Evolutionary conservation across 2,329 filamentous ascomycete species (phyloP).

Genomic region (Phaeosphaeria sp.): DNA sequence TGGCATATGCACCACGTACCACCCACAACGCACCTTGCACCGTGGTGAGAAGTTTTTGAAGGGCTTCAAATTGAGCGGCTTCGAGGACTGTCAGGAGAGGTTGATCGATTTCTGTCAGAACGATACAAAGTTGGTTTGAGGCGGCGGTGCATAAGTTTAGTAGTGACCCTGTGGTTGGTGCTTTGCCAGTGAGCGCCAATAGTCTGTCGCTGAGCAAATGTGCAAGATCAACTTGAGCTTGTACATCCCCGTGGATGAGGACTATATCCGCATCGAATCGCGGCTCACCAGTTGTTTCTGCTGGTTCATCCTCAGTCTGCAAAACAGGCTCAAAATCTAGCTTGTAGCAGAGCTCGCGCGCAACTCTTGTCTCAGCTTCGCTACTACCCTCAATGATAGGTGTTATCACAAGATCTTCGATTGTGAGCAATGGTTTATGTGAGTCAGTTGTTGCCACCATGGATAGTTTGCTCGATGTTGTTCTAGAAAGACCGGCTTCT

Average conservation of each 20-base stretch:
- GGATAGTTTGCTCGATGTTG: conserved; percentile 24
- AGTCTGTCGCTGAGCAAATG: conserved; percentile 17
- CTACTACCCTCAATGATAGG: conserved; percentile 24
- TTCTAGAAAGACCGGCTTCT: conserved; percentile 4
- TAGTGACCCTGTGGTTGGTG: conserved; percentile 3
- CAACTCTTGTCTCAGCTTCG: conserved; percentile 5
- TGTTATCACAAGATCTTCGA: conserved; percentile 30
- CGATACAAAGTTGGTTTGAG: conserved; percentile 24
- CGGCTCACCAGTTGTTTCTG: background rate
- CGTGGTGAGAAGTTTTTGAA: conserved; percentile 6
- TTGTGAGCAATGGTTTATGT: conserved; percentile 20
- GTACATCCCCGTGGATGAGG: conserved; percentile 19
- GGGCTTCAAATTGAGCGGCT: conserved; percentile 3
- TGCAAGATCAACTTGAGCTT: conserved; percentile 19
- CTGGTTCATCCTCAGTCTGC: background rate
- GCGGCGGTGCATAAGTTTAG: background rate
- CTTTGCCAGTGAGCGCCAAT: conserved; percentile 4
- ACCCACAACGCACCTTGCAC: conserved; percentile 16
- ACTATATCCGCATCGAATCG: conserved; percentile 12
- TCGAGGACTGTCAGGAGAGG: conserved; percentile 10
- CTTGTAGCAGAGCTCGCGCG: conserved; percentile 39
- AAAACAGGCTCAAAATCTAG: conserved; percentile 26
- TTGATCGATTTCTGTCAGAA: conserved; percentile 14
- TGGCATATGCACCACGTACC: conserved; percentile 7
- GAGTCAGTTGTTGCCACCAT: conserved; percentile 27